These are phyloP conservation scores for Aureobasidium uvarum DNA, from an alignment of 2,329 filamentous ascomycete genomes.

Conservation along the genomic window DNA sequence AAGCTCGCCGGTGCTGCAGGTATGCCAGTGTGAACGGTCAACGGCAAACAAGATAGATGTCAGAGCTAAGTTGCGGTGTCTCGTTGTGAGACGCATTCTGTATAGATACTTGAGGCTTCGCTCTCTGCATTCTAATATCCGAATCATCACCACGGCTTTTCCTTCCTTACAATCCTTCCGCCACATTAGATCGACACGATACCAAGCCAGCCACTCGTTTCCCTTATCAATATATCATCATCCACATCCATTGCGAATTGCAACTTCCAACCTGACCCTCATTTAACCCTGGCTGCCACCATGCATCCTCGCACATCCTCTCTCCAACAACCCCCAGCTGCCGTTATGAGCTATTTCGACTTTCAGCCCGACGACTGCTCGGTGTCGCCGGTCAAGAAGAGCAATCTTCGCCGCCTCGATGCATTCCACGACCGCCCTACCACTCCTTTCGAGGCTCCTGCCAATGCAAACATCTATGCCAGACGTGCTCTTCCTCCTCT, in stretches of 20 bases:
- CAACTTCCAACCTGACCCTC: neutral
- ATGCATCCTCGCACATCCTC: conserved; percentile 25
- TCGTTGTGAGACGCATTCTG: conserved; percentile 24
- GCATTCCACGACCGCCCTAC: conserved; percentile 28
- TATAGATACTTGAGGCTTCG: conserved; percentile 25
- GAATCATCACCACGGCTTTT: conserved; percentile 26
- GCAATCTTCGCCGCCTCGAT: conserved; percentile 28
- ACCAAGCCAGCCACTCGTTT: conserved; percentile 24
- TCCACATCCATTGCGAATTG: conserved; percentile 7
- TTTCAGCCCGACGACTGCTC: conserved; percentile 21
- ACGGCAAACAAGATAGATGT: conserved; percentile 26
- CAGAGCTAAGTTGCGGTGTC: conserved; percentile 18
- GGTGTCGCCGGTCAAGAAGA: conserved; percentile 26
- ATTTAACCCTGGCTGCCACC: conserved; percentile 21
- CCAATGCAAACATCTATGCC: conserved; percentile 29
- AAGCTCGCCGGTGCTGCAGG: conserved; percentile 23
- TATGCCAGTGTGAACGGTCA: conserved; percentile 23
- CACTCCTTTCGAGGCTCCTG: conserved; percentile 28
- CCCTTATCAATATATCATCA: conserved; percentile 20
- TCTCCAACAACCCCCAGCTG: conserved; percentile 21
- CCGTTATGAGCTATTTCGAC: conserved; percentile 25
- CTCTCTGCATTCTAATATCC: conserved; percentile 19
- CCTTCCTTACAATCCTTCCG: conserved; percentile 10
- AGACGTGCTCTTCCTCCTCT: conserved; percentile 29
- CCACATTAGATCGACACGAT: conserved; percentile 22